Evolutionary conservation across 768 basidiomycete species (phyloP).

Genomic region (Podaxis carcinomalis): DNA sequence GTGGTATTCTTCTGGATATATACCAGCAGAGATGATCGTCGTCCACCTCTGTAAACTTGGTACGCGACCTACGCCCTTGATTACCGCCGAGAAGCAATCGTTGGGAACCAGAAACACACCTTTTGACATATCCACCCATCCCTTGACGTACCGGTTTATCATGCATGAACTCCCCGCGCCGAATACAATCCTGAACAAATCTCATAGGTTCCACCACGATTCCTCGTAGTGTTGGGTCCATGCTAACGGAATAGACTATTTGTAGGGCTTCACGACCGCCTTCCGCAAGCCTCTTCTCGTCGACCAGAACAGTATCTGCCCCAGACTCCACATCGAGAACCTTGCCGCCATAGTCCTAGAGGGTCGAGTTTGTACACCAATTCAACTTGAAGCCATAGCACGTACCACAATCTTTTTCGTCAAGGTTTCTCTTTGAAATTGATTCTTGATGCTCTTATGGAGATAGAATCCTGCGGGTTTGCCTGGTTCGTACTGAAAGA

Average conservation of each 20-base stretch:
- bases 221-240: constrained; percentile 11
- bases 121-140: constrained; percentile 24
- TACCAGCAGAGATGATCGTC: constrained; percentile 32
- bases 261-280: constrained; percentile 7
- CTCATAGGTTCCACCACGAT: constrained; percentile 22
- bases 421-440: constrained; percentile 17
- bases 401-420: constrained; percentile 31
- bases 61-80: constrained; percentile 16
- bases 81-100: background rate
- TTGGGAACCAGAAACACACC: background rate
- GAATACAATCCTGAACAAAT: constrained; percentile 26
- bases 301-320: constrained; percentile 24
- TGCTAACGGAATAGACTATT: constrained; percentile 15
- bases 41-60: constrained; percentile 32
- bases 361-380: background rate
- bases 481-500: constrained; percentile 23
- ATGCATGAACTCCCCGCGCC: constrained; percentile 17
- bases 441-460: constrained; percentile 26
- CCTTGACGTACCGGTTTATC: constrained; percentile 12
- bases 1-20: constrained; percentile 31
- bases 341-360: constrained; percentile 25
- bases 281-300: background rate
- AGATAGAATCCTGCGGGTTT: constrained; percentile 28
- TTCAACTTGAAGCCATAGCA: background rate
- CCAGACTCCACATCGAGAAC: constrained; percentile 15